Base-by-base conservation (phyloP, 305 asterid species). In the Salvia sclarea region DNA sequence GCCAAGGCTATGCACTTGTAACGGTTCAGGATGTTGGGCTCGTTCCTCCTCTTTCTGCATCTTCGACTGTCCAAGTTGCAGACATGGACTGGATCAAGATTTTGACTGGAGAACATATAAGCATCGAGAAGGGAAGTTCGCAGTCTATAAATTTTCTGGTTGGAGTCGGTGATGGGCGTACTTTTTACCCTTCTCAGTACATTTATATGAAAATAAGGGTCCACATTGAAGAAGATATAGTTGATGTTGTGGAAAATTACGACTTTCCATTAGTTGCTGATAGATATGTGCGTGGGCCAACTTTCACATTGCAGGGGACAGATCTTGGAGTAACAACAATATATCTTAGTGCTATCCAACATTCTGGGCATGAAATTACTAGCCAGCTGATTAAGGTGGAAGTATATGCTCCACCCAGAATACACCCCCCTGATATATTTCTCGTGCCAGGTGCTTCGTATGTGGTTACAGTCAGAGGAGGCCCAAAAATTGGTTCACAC, bases 401-500 rank as follows among this genome's bases (percentile, higher is more conserved):
- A 82, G 95, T 92, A 50, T 92, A 88, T 83, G 88, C 87, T 43
- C 89, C 90, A 59, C 96, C 97, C 61, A 86, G 75, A 64, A 58
- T 92, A 45, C 81, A 85, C 74, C 97, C 98, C 61, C 47, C 78
- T 53, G 81, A 86, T 64, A 78, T 88, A 76, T 90, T 90, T 80
- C 92, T 92, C 38, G 96, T 88, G 43, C 98, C 97, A 10, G 98
- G 98, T 44, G 91, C 95, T 61, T 88, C 96, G 20, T 90, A 83
- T 67, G 87, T 83, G 71, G 79, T 92, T 65, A 72, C 85, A 52
- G 90, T 90, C 33, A 74, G 77, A 76, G 98, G 98, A 66, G 97
- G 97, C 74, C 98, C 97, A 16, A 77, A 78, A 75, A 74, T 84
- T 67, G 85, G 88, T 79, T 79, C 95, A 30, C 80, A 62, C 56